Evolutionary conservation across 1,284 basidiomycete genomes (phyloP).

Genomic region (Rhodotorula sp.): DNA sequence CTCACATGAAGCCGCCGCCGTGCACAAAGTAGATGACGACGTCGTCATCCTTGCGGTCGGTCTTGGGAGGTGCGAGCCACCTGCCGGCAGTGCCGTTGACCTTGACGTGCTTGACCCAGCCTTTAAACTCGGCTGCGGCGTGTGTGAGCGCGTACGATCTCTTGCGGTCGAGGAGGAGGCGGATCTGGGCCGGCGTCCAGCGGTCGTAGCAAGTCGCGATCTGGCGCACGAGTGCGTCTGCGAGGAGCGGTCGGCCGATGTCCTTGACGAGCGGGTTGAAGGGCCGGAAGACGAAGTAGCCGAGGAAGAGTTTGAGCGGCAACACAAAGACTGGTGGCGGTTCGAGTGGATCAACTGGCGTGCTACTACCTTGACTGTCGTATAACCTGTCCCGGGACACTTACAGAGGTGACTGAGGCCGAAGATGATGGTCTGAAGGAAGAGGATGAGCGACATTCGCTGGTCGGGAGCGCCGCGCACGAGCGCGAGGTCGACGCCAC

Average conservation of each 20-base stretch:
- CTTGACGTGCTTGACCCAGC: constrained; percentile 22
- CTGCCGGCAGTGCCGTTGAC: constrained; percentile 14
- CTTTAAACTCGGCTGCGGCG: background rate
- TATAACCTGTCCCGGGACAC: background rate
- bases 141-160: constrained; percentile 11
- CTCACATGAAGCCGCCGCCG: constrained; percentile 30
- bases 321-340: constrained; percentile 10
- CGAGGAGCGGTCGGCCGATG: constrained; percentile 20
- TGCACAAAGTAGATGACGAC: constrained; percentile 31
- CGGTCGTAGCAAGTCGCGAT: constrained; percentile 10
- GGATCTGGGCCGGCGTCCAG: constrained; percentile 17
- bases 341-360: no score
- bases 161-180: constrained; percentile 25
- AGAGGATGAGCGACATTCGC: background rate
- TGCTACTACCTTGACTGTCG: no score
- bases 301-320: constrained; percentile 10
- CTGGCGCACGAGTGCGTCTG: constrained; percentile 21
- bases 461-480: constrained; percentile 6
- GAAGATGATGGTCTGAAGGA: background rate
- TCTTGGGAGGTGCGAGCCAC: constrained; percentile 25
- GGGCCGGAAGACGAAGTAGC: constrained; percentile 13
- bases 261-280: constrained; percentile 8
- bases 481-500: constrained; percentile 1
- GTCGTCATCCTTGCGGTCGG: constrained; percentile 16
- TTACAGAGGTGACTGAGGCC: background rate